These are phyloP conservation scores for Oldenlandia corymbosa DNA, from an alignment of 257 asterid genomes.

Conservation along the genomic window DNA sequence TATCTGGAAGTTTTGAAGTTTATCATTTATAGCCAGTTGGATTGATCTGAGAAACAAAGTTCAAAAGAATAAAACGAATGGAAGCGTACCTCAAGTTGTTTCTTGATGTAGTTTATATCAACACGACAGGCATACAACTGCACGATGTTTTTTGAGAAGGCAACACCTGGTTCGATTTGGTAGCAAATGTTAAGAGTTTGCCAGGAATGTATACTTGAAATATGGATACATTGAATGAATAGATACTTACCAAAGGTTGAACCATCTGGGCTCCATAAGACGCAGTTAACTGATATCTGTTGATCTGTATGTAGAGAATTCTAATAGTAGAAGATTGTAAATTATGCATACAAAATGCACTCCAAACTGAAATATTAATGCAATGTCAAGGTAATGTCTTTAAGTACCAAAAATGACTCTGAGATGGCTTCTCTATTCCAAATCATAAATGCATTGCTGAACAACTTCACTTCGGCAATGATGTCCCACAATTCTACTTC, in stretches of 20 bases:
- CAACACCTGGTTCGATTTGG: slow-evolving; percentile 45
- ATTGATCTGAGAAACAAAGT: not conserved
- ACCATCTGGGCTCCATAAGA: slow-evolving; percentile 64
- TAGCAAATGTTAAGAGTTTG: not conserved
- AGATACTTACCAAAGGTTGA: slow-evolving; percentile 43
- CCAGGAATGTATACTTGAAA: not conserved
- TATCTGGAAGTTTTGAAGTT: slow-evolving; percentile 33
- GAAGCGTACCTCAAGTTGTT: slow-evolving; percentile 57
- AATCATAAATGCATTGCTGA: slow-evolving; percentile 30
- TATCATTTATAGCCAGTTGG: slow-evolving; percentile 13
- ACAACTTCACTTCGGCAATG: slow-evolving; percentile 35
- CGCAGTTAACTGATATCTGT: slow-evolving; percentile 38
- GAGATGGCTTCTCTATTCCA: slow-evolving; percentile 31
- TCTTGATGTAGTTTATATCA: slow-evolving; percentile 28
- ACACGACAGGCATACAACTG: slow-evolving; percentile 36
- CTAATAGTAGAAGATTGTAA: slow-evolving; percentile 27
- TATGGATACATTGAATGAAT: not conserved
- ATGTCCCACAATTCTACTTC: slow-evolving; percentile 58
- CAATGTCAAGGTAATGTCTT: slow-evolving; percentile 5
- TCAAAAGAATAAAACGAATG: slow-evolving; percentile 5
- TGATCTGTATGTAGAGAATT: slow-evolving; percentile 29
- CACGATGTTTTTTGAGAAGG: slow-evolving; percentile 40
- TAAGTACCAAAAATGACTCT: slow-evolving; percentile 34
- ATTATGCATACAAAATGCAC: not conserved
- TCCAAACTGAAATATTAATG: not conserved